Percentiles rank a stretch among this genome's conserved stretches.
phyloP scores from a whole-genome alignment of 305 asterid genomes.

The Ruellia speciosa region DNA sequence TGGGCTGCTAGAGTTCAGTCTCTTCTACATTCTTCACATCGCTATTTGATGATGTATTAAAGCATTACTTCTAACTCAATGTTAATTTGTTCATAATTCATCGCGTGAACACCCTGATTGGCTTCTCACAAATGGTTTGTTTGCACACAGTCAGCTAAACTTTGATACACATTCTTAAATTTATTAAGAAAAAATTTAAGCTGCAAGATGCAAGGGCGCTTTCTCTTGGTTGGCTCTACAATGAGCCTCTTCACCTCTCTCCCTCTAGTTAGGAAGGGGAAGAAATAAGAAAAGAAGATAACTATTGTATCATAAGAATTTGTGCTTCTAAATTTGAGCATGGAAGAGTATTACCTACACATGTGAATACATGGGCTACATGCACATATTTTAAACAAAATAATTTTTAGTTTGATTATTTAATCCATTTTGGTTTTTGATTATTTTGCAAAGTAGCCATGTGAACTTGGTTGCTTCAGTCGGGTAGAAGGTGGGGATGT shows the following conservation, averaged over 20 bases:
- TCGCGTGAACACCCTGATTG: too few relatives aligned
- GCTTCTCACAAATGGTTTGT: too few relatives aligned
- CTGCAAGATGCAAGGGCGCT: too few relatives aligned
- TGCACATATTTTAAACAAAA: neutral
- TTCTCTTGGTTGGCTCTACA: too few relatives aligned
- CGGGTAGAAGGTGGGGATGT: constrained; percentile 94
- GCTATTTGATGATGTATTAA: constrained; percentile 13
- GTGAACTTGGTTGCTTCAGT: constrained; percentile 94
- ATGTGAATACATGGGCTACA: neutral
- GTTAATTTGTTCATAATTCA: too few relatives aligned
- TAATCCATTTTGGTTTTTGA: neutral
- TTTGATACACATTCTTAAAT: too few relatives aligned
- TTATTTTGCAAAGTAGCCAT: constrained; percentile 55
- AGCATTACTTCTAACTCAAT: constrained; percentile 9
- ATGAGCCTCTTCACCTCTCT: too few relatives aligned
- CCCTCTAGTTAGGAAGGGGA: too few relatives aligned
- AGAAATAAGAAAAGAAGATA: too few relatives aligned
- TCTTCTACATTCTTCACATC: constrained; percentile 9
- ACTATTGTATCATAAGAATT: neutral
- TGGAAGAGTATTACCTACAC: constrained; percentile 7
- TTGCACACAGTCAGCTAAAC: too few relatives aligned
- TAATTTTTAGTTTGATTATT: constrained; percentile 18
- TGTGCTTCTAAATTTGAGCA: neutral
- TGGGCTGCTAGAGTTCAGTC: constrained; percentile 8
- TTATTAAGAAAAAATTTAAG: too few relatives aligned